Percentiles rank a stretch among this genome's conserved stretches.
Conservation (phyloP, 441 rosid species). For the Cnidoscolus chayamansa region DNA sequence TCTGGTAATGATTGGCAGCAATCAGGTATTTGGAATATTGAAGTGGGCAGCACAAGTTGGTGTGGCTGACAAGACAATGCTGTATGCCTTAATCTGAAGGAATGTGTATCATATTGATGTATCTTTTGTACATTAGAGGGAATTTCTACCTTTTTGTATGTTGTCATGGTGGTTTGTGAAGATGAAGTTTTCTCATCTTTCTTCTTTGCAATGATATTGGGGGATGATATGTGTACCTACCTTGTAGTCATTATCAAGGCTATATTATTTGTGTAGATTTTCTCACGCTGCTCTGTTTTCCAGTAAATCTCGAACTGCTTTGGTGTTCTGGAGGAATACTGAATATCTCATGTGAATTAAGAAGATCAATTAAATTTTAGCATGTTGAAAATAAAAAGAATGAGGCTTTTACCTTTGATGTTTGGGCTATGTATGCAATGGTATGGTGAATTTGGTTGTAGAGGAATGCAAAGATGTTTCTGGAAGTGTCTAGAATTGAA, state of each 20-base stretch:
- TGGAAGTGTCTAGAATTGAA: not conserved
- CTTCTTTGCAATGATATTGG: not conserved
- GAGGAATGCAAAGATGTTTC: not conserved
- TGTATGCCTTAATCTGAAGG: not conserved
- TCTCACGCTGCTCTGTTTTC: not conserved
- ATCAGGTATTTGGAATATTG: not conserved
- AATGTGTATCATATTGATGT: not conserved
- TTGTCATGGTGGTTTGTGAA: not conserved
- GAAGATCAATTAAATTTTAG: not conserved
- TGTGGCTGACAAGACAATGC: not conserved
- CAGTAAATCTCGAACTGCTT: not conserved
- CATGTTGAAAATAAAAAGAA: not conserved
- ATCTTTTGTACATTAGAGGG: not conserved
- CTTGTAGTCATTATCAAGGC: not conserved
- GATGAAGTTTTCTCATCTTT: not conserved
- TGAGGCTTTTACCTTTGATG: not conserved
- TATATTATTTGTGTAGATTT: not conserved
- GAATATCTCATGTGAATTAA: not conserved
- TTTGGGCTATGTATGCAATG: not conserved
- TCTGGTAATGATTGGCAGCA: not conserved
- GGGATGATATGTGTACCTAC: not conserved
- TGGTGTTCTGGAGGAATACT: not conserved
- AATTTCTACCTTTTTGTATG: not conserved
- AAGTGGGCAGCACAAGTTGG: not conserved
- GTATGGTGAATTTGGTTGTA: slow-evolving; percentile 1